phyloP scores from a whole-genome alignment of 129 eudicot species.

The Helianthus annuus region HanXRQr2.0-SUNRISE NC_035441.2:155711527-155712026 shows the following conservation, averaged over 20 bases:
- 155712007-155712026: conserved; percentile 17
- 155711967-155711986: not conserved
- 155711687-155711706: conserved; percentile 56
- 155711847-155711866: conserved; percentile 30
- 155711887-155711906: conserved; percentile 31
- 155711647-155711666: conserved; percentile 11
- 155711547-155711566: conserved; percentile 22
- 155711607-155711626: conserved; percentile 35
- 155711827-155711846: conserved; percentile 13
- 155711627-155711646: conserved; percentile 37
- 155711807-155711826: conserved; percentile 1
- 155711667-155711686: conserved; percentile 50
- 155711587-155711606: conserved; percentile 56
- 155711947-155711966: not conserved
- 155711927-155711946: conserved; percentile 25
- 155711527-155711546: not conserved
- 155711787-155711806: not conserved
- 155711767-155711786: conserved; percentile 9
- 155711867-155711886: conserved; percentile 4
- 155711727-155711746: conserved; percentile 34
- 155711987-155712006: conserved; percentile 16
- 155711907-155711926: conserved; percentile 27
- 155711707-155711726: conserved; percentile 40
- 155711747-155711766: conserved; percentile 39
- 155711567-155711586: conserved; percentile 33